Evolutionary conservation across 192 early-diverging fungal species (phyloP).

Genomic region (Thamnidium elegans): DNA sequence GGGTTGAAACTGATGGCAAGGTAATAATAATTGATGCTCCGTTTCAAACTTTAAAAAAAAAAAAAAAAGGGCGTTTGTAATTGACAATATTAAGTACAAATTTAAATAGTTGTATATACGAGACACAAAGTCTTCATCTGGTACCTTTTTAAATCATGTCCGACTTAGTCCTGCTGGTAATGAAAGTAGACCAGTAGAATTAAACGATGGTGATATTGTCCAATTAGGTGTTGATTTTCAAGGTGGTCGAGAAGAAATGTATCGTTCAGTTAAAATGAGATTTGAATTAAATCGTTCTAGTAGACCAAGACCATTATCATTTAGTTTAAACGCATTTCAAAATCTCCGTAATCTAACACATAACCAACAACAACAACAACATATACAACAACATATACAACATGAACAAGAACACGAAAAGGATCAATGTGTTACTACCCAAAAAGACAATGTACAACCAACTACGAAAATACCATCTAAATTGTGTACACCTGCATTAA

Average conservation of each 20-base stretch:
- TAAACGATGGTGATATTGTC: slow-evolving; percentile 77
- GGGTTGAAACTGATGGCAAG: slow-evolving; percentile 61
- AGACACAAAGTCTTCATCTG: slow-evolving; percentile 84
- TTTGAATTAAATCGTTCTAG: slow-evolving; percentile 52
- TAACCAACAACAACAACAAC: neutral
- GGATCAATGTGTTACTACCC: neutral
- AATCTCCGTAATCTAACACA: slow-evolving; percentile 32
- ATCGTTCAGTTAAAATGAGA: slow-evolving; percentile 76
- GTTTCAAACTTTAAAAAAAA: neutral
- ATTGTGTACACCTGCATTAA: neutral
- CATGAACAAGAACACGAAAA: neutral
- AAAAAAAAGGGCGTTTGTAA: no score
- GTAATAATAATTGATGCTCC: neutral
- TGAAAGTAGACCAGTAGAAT: slow-evolving; percentile 66
- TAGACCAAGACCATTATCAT: slow-evolving; percentile 41
- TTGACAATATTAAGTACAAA: no score
- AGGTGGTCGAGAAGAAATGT: slow-evolving; percentile 73
- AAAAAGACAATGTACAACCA: neutral
- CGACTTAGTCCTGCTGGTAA: slow-evolving; percentile 72
- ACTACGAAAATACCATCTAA: neutral
- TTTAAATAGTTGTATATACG: slow-evolving; percentile 67
- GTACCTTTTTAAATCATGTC: slow-evolving; percentile 88
- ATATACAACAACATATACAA: no score
- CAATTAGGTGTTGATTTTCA: slow-evolving; percentile 87
- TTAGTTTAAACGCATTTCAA: slow-evolving; percentile 41